These are phyloP conservation scores for Oidium heveae DNA, from an alignment of 2,329 filamentous ascomycete genomes.

Conservation along the genomic window DNA sequence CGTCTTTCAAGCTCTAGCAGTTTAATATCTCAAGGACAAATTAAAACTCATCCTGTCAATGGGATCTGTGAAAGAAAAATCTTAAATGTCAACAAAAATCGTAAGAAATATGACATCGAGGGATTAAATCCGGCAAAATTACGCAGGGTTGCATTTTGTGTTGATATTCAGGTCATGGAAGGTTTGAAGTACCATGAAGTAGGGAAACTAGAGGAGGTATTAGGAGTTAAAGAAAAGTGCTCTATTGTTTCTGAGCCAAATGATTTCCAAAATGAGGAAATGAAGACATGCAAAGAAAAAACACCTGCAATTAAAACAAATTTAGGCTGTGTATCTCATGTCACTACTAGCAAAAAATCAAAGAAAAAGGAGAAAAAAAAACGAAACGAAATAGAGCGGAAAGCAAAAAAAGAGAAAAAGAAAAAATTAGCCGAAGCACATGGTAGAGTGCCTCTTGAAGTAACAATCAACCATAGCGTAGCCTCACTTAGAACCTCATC, in stretches of 20 bases:
- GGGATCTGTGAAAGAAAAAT: constrained; percentile 57
- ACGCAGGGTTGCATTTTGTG: constrained; percentile 75
- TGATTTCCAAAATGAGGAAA: background rate
- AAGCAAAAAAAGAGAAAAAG: constrained; percentile 76
- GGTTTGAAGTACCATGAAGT: constrained; percentile 52
- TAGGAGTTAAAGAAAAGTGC: constrained; percentile 30
- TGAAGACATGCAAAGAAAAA: constrained; percentile 7
- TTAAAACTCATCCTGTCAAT: constrained; percentile 19
- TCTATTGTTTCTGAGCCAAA: background rate
- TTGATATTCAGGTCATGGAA: constrained; percentile 90
- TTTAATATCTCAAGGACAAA: constrained; percentile 10
- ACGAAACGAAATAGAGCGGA: constrained; percentile 74
- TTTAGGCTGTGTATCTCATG: constrained; percentile 10
- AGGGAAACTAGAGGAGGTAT: constrained; percentile 19
- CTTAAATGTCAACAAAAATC: constrained; percentile 60
- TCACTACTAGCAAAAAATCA: constrained; percentile 14
- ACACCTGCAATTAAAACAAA: constrained; percentile 9
- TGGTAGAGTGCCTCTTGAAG: constrained; percentile 62
- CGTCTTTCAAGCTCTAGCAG: constrained; percentile 49
- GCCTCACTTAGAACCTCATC: constrained; percentile 17
- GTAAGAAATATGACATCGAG: constrained; percentile 53
- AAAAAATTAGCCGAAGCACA: constrained; percentile 67
- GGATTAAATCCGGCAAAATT: constrained; percentile 64
- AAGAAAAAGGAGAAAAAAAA: constrained; percentile 94
- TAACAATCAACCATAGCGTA: constrained; percentile 43